Evolutionary conservation across 2,329 filamentous ascomycete species (phyloP), one percentile per base, ranked within the genome.

Genomic region (Paraphaeosphaeria minitans): DNA sequence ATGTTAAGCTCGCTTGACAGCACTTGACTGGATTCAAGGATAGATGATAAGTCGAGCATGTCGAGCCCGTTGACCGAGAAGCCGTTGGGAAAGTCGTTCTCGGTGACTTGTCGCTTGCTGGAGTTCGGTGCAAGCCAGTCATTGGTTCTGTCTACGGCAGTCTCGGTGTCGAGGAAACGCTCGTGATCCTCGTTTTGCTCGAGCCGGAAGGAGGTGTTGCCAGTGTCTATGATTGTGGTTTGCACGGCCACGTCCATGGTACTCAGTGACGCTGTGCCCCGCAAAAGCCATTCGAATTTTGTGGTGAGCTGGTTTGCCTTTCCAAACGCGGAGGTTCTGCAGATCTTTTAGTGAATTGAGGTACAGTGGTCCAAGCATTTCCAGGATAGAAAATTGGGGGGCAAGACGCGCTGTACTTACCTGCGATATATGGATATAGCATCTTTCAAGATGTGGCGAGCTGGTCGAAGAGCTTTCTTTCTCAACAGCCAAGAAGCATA

Each of bases 41-140:
- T 93, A 24, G 89, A 89, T 43, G 91, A 88, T 61, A 93, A 76
- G 74, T 93, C 91, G 70, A 94, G 88, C 88, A 94, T 93, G 77
- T 94, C 91, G 54, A 94, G 83, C 4, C 81, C 81, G 0, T 80
- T 77, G 29, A 89, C 87, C 42, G 89, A 89, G 59, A 93, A 81
- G 12, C 88, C 87, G 37, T 81, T 85, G 2, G 84, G 85, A 21
- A 84, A 80, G 62, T 87, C 85, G 6, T 83, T 76, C 58, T 84
- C 82, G 48, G 69, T 63, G 42, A 72, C 69, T 22, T 67, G 70
- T 19, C 72, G 68, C 56, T 77, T 75, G 33, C 80, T 80, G 3
- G 79, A 74, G 33, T 83, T 79, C 9, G 78, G 77, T 9, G 75
- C 72, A 2, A 83, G 72, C 80, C 81, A 83, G 27, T 80, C 78